Evolutionary conservation across 2,329 filamentous ascomycete genomes (phyloP).

Genomic region (Corynespora cassiicola): DNA sequence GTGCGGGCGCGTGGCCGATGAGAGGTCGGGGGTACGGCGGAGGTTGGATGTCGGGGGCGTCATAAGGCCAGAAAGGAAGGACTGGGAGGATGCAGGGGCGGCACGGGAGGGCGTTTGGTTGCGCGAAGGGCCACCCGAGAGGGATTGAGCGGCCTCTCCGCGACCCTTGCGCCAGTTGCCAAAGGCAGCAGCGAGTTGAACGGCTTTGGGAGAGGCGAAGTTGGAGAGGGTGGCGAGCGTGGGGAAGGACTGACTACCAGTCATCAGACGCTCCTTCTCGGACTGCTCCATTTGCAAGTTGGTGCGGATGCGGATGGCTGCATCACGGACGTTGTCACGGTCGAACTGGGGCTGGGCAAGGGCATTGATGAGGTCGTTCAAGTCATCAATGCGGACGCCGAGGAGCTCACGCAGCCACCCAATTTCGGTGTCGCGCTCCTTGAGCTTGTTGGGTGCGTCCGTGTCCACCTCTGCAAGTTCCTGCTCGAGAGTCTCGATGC

Average conservation of each 20-base stretch:
- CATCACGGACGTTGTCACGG: slow-evolving; percentile 80
- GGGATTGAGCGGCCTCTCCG: slow-evolving; percentile 55
- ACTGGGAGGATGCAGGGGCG: slow-evolving; percentile 59
- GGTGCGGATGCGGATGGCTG: slow-evolving; percentile 88
- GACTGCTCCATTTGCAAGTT: slow-evolving; percentile 98
- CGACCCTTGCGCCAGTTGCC: slow-evolving; percentile 85
- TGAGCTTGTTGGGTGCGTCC: slow-evolving; percentile 80
- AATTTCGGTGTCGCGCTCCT: slow-evolving; percentile 93
- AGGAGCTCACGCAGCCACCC: slow-evolving; percentile 93
- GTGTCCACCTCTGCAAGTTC: slow-evolving; percentile 73
- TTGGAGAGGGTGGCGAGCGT: slow-evolving; percentile 79
- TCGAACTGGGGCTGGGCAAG: slow-evolving; percentile 79
- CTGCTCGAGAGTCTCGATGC: slow-evolving; percentile 85
- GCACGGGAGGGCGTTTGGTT: slow-evolving; percentile 41
- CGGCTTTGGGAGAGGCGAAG: slow-evolving; percentile 82
- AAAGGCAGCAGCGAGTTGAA: slow-evolving; percentile 95
- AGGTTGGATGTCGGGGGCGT: slow-evolving; percentile 84
- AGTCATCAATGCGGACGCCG: slow-evolving; percentile 85
- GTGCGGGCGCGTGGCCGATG: slow-evolving; percentile 32
- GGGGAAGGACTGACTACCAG: slow-evolving; percentile 69
- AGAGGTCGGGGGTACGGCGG: slow-evolving; percentile 65
- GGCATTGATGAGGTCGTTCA: slow-evolving; percentile 87
- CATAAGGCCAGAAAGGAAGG: slow-evolving; percentile 79
- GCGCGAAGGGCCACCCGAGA: slow-evolving; percentile 34
- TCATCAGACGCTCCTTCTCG: slow-evolving; percentile 84